phyloP scores from a whole-genome alignment of 2,329 filamentous ascomycete genomes.

The Trichoderma koningiopsis region DNA sequence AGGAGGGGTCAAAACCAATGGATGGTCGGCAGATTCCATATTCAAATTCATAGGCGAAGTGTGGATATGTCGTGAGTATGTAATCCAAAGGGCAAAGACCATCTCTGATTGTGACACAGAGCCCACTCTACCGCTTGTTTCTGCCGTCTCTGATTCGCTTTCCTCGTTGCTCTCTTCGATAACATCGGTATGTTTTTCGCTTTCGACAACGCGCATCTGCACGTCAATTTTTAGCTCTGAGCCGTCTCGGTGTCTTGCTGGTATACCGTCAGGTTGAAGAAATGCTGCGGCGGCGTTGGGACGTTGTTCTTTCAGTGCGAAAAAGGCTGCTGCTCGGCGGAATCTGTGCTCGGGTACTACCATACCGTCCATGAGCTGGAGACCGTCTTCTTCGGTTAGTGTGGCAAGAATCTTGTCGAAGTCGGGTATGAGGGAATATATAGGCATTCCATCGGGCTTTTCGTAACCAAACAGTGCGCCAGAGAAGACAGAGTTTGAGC shows the following conservation, averaged over 20 bases:
- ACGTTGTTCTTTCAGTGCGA: slow-evolving; percentile 80
- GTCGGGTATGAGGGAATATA: slow-evolving; percentile 79
- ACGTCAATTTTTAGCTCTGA: slow-evolving; percentile 91
- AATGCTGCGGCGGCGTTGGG: slow-evolving; percentile 79
- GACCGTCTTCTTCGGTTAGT: slow-evolving; percentile 82
- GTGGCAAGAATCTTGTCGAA: slow-evolving; percentile 84
- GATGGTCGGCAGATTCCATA: slow-evolving; percentile 63
- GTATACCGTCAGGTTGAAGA: slow-evolving; percentile 78
- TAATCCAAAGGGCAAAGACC: slow-evolving; percentile 95
- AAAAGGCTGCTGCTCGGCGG: slow-evolving; percentile 79
- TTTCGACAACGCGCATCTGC: slow-evolving; percentile 94
- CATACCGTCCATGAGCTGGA: slow-evolving; percentile 86
- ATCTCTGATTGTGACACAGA: slow-evolving; percentile 66
- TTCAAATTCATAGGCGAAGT: slow-evolving; percentile 53
- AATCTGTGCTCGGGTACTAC: slow-evolving; percentile 97
- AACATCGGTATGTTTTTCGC: slow-evolving; percentile 67
- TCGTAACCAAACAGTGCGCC: slow-evolving; percentile 89
- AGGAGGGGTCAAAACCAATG: slow-evolving; percentile 69
- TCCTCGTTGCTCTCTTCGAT: slow-evolving; percentile 65
- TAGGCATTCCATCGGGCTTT: slow-evolving; percentile 75
- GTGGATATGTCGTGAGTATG: slow-evolving; percentile 91
- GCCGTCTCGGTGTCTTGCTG: slow-evolving; percentile 86
- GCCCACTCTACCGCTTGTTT: slow-evolving; percentile 44
- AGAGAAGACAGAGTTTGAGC: slow-evolving; percentile 93
- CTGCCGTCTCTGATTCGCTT: slow-evolving; percentile 48